A percentile compares a stretch with the other conserved stretches of the same genome.
phyloP scores from a whole-genome alignment of 2,329 filamentous ascomycete species.

The Fusarium sp. region DNA sequence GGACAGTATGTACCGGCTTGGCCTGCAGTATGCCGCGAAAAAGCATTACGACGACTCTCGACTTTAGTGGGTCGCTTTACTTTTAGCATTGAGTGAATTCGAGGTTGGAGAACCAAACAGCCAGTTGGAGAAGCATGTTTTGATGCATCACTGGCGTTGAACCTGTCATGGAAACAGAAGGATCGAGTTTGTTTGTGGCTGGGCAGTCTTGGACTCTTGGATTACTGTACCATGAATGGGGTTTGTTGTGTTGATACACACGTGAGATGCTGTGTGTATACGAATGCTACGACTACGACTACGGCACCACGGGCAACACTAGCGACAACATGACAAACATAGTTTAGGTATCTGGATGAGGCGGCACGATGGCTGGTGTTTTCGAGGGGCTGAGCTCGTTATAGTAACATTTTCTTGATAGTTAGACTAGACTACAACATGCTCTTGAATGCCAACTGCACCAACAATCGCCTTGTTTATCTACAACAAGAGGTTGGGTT shows the following conservation, averaged over 20 bases:
- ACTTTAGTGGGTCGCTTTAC: constrained; percentile 21
- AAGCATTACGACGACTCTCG: constrained; percentile 37
- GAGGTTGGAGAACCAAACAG: constrained; percentile 14
- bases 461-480: constrained; percentile 4
- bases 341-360: not conserved
- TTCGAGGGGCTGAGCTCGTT: constrained; percentile 2
- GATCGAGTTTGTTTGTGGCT: constrained; percentile 18
- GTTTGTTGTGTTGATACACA: constrained; percentile 7
- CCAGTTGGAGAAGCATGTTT: constrained; percentile 3
- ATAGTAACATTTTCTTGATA: not conserved
- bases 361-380: not conserved
- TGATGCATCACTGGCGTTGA: constrained; percentile 14
- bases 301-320: constrained; percentile 19
- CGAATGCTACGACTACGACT: constrained; percentile 2
- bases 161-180: constrained; percentile 8
- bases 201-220: constrained; percentile 26
- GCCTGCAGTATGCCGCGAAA: constrained; percentile 1
- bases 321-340: not conserved
- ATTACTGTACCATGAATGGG: not conserved
- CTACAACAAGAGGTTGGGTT: not conserved
- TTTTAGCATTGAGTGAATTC: constrained; percentile 23
- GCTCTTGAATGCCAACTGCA: not conserved
- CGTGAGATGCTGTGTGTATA: constrained; percentile 12
- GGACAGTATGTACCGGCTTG: not conserved
- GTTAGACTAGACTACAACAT: not conserved